Conservation (phyloP, 495 filamentous ascomycete species). For the Penicillium cinerascens region DNA sequence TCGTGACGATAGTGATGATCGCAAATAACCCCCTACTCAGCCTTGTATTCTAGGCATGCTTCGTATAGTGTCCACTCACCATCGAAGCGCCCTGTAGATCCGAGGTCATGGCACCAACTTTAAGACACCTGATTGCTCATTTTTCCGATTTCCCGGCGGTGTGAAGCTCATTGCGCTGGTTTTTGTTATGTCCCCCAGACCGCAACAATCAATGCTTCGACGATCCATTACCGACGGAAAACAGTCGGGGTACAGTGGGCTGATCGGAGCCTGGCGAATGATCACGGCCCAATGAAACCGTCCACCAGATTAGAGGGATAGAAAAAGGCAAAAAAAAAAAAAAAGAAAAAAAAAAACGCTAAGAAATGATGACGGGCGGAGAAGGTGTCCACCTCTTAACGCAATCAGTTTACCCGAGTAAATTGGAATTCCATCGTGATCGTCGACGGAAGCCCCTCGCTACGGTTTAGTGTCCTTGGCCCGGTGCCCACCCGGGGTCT, state of each 20-base stretch:
- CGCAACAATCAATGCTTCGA: slow-evolving; percentile 6
- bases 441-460: slow-evolving; percentile 9
- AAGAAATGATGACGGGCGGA: background rate
- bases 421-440: slow-evolving; percentile 19
- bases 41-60: background rate
- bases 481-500: background rate
- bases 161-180: background rate
- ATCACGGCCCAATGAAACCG: background rate
- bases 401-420: background rate
- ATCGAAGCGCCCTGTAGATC: background rate
- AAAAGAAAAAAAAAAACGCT: background rate
- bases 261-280: background rate
- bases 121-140: background rate
- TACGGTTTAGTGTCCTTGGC: slow-evolving; percentile 9
- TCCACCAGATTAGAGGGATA: background rate
- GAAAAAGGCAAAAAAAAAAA: background rate
- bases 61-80: background rate
- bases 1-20: background rate
- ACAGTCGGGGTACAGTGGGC: background rate
- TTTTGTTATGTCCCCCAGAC: slow-evolving; percentile 4
- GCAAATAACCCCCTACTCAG: background rate
- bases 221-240: slow-evolving; percentile 1
- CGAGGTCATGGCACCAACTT: background rate
- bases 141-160: background rate
- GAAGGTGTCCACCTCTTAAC: background rate